Percentiles rank a stretch among this genome's conserved stretches.
Evolutionary conservation across 2,329 filamentous ascomycete genomes (phyloP).

Genomic region (Fusarium beomiforme): DNA sequence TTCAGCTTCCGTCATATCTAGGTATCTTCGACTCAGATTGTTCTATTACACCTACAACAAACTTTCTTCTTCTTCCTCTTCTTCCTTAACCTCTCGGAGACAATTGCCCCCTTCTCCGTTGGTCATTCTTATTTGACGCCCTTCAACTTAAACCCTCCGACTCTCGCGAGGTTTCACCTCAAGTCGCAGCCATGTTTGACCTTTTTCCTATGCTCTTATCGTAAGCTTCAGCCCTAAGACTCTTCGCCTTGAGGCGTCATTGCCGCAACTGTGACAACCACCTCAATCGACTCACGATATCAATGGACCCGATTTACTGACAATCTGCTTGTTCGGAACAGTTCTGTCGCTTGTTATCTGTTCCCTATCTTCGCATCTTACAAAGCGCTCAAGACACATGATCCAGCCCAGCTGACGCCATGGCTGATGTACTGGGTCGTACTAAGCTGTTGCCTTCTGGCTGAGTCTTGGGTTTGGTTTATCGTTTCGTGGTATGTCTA

Average conservation of each 20-base stretch:
- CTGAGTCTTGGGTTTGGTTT: constrained; percentile 89
- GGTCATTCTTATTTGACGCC: neutral
- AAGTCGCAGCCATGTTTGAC: constrained; percentile 71
- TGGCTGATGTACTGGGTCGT: constrained; percentile 99
- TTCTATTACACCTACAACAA: constrained; percentile 1
- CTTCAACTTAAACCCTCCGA: neutral
- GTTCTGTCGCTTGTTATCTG: constrained; percentile 87
- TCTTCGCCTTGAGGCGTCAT: constrained; percentile 36
- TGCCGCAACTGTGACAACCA: neutral
- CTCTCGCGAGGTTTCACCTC: constrained; percentile 12
- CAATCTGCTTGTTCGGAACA: constrained; percentile 49
- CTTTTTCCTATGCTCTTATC: constrained; percentile 81
- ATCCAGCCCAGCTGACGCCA: constrained; percentile 89
- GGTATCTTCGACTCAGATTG: constrained; percentile 5
- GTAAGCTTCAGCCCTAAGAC: constrained; percentile 60
- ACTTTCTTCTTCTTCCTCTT: neutral
- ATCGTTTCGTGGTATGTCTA: constrained; percentile 75
- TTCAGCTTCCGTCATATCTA: constrained; percentile 5
- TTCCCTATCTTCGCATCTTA: constrained; percentile 98
- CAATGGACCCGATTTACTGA: constrained; percentile 21
- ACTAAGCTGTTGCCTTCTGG: constrained; percentile 80
- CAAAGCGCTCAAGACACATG: constrained; percentile 93
- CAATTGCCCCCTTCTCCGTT: neutral
- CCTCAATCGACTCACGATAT: neutral
- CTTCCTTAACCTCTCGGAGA: neutral